Percentiles rank a stretch among this genome's conserved stretches.
phyloP scores from a whole-genome alignment of 768 basidiomycete species.

The Podaxis sp. region DNA sequence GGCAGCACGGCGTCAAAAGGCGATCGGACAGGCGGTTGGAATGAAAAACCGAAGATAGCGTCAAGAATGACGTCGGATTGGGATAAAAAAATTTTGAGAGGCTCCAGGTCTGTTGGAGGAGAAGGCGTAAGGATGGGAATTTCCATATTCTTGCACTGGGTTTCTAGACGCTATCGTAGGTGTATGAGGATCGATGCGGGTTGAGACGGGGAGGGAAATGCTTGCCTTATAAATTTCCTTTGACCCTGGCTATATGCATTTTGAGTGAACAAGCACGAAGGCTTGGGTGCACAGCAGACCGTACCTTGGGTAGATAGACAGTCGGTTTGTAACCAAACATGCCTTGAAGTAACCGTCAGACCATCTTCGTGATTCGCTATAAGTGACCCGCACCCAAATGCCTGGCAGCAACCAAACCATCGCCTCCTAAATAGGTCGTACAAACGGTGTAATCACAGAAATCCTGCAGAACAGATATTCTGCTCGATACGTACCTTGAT shows the following conservation, averaged over 20 bases:
- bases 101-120: constrained; percentile 33
- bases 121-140: constrained; percentile 69
- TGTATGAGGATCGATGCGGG: neutral
- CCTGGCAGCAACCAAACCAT: constrained; percentile 94
- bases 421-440: constrained; percentile 56
- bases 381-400: constrained; percentile 67
- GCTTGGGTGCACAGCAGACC: neutral
- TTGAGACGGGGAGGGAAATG: neutral
- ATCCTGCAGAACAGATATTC: neutral
- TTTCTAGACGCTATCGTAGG: constrained; percentile 65
- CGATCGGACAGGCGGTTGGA: constrained; percentile 83
- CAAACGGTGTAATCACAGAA: too few species aligned
- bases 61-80: constrained; percentile 86
- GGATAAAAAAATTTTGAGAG: constrained; percentile 49
- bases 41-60: constrained; percentile 98
- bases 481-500: constrained; percentile 58
- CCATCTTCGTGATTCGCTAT: constrained; percentile 1
- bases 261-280: neutral
- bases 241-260: constrained; percentile 68
- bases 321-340: constrained; percentile 92
- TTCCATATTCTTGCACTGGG: constrained; percentile 86
- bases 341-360: constrained; percentile 39
- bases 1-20: constrained; percentile 83
- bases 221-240: constrained; percentile 89
- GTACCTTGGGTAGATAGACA: constrained; percentile 92